phyloP scores from a whole-genome alignment of 23 red algal species.

The Agarophyton chilense region DNA sequence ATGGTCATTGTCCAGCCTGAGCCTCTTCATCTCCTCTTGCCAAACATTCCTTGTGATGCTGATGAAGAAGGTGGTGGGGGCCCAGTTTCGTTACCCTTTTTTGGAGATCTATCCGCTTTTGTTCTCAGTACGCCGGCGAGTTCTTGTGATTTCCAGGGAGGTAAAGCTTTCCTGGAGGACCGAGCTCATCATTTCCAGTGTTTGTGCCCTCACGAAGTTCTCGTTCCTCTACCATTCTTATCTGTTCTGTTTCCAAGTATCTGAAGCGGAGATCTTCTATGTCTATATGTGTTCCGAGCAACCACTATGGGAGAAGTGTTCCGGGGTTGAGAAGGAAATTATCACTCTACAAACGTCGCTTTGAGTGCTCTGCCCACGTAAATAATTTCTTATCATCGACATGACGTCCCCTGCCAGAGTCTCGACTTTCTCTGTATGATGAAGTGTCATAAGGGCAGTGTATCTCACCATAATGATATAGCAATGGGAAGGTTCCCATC shows the following conservation, averaged over 20 bases:
- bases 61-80: background rate
- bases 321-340: background rate
- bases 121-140: no score
- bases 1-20: no score
- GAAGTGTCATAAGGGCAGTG: no score
- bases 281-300: background rate
- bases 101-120: background rate
- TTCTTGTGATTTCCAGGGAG: background rate
- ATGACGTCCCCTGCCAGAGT: no score
- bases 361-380: background rate
- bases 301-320: background rate
- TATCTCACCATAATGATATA: background rate
- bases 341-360: background rate
- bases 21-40: background rate
- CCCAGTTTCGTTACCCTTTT: background rate
- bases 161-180: background rate
- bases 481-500: background rate
- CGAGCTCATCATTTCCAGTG: background rate
- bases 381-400: background rate
- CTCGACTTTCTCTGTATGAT: no score
- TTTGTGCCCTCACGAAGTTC: background rate
- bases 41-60: background rate
- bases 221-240: constrained; percentile 2
- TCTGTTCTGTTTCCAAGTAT: background rate
- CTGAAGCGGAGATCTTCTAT: background rate